Base-by-base conservation (phyloP, 208 protist genomes). In the Naegleria lovaniensis region DNA sequence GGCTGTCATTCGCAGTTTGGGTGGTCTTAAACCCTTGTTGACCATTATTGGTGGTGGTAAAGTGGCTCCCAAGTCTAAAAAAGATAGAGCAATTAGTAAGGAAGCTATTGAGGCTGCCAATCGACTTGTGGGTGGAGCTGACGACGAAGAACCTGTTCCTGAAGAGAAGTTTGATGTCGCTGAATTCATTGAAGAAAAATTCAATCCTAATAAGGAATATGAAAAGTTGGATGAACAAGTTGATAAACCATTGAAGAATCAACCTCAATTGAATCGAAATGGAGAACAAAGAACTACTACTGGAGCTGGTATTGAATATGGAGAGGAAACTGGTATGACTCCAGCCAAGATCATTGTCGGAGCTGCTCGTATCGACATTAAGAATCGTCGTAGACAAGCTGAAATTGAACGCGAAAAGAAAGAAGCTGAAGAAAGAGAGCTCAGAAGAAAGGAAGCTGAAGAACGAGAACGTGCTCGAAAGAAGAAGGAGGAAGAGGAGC, bases 21-120 rank as follows among this genome's bases (percentile, higher is more conserved):
- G 85, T 67, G 85, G 85, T n/a, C 67, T 89, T 9, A 89, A 89
- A 25, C 22, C 41, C 13, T 19, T 89, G 5, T 25, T 89, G 5
- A 67, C 85, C 9, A 40, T 89, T 11, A 89, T 89, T 67, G 85
- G 48, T 19, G 85, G 85, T 67, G 85, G 85, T 22, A 43, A 36
- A 41, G 85, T 58, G 22, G 41, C 5, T 39, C 85, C 85, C 29
- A 55, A 58, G 3, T 40, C n/a, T 0, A 58, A 88, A n/a, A 58
- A 51, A 38, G 85, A 88, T 15, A 29, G 85, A 58, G 11, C 9
- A 0, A 88, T 88, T 38, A 22, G 7, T 38, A 33, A 88, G 25
- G 41, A 88, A 58, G 41, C 9, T n/a, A 29, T 58, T 38, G n/a
- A 88, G n/a, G 85, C 9, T 7, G 85, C 85, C 16, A 51, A 33